Base-by-base conservation (phyloP, 2,329 filamentous ascomycete genomes). In the Hypoxylon sp. region DNA sequence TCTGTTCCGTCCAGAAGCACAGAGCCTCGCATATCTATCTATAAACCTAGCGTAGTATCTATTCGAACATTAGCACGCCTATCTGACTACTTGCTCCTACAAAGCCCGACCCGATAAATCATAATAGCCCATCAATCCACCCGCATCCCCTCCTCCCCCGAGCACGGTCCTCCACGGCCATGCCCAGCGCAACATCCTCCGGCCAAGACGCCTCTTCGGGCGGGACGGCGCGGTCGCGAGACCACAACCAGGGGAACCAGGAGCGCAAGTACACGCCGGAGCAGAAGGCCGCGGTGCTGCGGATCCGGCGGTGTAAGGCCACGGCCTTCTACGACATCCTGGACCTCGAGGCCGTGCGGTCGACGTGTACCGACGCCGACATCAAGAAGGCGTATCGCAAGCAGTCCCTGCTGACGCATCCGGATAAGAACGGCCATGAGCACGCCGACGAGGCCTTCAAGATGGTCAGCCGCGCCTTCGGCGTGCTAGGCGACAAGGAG, bases 341-440 rank as follows among this genome's bases (percentile, higher is more conserved):
- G 32, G 90, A 90, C 21, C 82, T 98, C 52, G 89, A 91, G 69
- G 81, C 83, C 53, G 83, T 90, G 41, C 86, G 86, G 74, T 82
- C 85, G 63, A 87, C 89, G 19, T 91, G 88, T 75, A 89, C 89
- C 52, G 95, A 98, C 74, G 81, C 85, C 68, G 95, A 98, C 76
- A 94, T 99, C 78, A 99, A 98, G 81, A 98, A 98, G 84, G 95
- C 96, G 5, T 99, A 99, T 82, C 89, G 95, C 77, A 98, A 97
- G 82, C 87, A 97, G 79, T 96, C 92, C 78, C 84, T 99, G 75
- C 86, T 98, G 77, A 99, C 96, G 65, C 96, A 99, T 84, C 96
- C 96, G 70, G 96, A 99, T 85, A 99, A 99, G 85, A 99, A 99
- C 85, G 94, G 94, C 55, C 94, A 98, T 79, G 91, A 95, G 38